Evolutionary conservation across 352 stramenopile genomes (phyloP).

Genomic region (Phytophthora macrochlamydospora): DNA sequence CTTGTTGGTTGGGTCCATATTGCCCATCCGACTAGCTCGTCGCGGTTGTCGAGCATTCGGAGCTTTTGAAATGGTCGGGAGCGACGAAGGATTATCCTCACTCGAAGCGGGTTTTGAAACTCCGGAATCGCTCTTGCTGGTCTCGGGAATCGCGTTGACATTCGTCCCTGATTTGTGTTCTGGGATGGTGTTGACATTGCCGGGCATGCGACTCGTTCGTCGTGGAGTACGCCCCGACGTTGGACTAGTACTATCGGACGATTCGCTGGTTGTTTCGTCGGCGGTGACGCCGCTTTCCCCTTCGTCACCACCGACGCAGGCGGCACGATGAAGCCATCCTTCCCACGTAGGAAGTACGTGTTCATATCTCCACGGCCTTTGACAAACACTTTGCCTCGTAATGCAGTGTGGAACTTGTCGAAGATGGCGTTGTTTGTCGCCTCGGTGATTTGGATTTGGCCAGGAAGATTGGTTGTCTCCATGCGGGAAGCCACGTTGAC

Average conservation of each 20-base stretch:
- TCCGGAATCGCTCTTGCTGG: conserved; percentile 8
- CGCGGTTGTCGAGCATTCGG: conserved; percentile 28
- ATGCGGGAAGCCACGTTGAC: conserved; percentile 89
- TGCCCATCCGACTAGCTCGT: conserved; percentile 16
- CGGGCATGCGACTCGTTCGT: conserved; percentile 24
- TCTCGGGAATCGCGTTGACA: conserved; percentile 34
- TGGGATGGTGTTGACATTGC: conserved; percentile 28
- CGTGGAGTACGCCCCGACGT: conserved; percentile 14
- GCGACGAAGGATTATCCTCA: background rate
- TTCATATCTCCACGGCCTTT: conserved; percentile 86
- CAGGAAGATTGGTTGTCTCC: conserved; percentile 81
- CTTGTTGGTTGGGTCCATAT: conserved; percentile 10
- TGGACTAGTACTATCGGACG: conserved; percentile 6
- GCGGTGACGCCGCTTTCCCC: conserved; percentile 1
- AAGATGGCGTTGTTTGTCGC: conserved; percentile 68
- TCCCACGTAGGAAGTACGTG: conserved; percentile 79
- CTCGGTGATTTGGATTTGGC: conserved; percentile 85
- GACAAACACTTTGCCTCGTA: conserved; percentile 79
- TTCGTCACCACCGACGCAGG: conserved; percentile 29
- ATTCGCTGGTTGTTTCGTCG: background rate
- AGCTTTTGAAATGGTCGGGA: conserved; percentile 14
- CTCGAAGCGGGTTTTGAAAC: conserved; percentile 1
- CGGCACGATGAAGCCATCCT: conserved; percentile 62
- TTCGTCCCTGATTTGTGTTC: no score
- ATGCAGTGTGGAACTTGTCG: conserved; percentile 70